Evolutionary conservation across 2,329 filamentous ascomycete genomes (phyloP), one percentile per base, ranked within the genome.

Genomic region (Curvularia eragrostidis): DNA sequence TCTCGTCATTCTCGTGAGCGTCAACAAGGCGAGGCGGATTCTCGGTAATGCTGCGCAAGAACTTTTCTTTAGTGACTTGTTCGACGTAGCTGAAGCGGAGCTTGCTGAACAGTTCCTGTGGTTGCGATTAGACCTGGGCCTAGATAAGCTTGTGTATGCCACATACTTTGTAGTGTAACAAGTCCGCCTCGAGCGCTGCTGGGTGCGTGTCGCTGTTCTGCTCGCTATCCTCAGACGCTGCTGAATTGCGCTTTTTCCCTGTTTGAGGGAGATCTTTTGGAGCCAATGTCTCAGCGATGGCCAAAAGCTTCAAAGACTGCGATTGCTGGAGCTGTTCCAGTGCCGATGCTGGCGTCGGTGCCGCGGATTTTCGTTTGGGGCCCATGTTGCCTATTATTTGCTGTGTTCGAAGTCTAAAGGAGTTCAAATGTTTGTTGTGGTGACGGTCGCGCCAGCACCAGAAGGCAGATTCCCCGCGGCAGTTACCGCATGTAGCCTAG

Each of bases 61-160:
- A 98, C 72, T 97, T 96, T 77, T 99, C 95, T 79, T 98, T 99
- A 43, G 94, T 98, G 62, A 98, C 93, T 81, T 98, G 95, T 79
- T 99, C 95, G 68, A 97, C 90, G 78, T 98, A 98, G 64, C 91
- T 96, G 82, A 98, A 98, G 67, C 94, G 91, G 38, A 98, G 84
- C 80, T 99, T 98, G 41, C 92, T 90, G 78, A 98, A 99, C 19
- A 98, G 86, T 78, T 97, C 93, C 79, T 87, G 64, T n/a, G 6
- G n/a, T 32, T 18, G 2, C 19, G 9, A 39, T 70, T 28, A 68
- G 56, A 24, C 18, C 24, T 48, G 18, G 21, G 2, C 6, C 18
- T n/a, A 18, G 9, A 36, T 48, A 21, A 18, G 19, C 36, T 18
- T 15, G 13, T 21, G 5, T 15, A 30, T 3, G 3, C 7, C 28